Conservation (phyloP, 169 alveolate species). For the Sarcocystis neurona region DNA sequence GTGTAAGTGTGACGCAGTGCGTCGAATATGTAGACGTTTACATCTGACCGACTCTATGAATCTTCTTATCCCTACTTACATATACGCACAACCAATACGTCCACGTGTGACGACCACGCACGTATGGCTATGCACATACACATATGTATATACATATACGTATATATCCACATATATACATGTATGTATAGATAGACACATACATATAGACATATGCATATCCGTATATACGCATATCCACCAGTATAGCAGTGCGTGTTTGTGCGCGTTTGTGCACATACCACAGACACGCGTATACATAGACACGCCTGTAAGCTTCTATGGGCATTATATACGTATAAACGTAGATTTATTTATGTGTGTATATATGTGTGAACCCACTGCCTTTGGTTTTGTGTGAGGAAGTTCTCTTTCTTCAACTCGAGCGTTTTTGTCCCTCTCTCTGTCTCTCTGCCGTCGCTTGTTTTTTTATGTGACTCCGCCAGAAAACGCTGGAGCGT, state of each 20-base stretch:
- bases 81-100: too few species aligned
- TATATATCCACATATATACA: too few species aligned
- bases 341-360: too few species aligned
- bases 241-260: not conserved
- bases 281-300: not conserved
- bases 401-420: too few species aligned
- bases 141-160: too few species aligned
- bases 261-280: not conserved
- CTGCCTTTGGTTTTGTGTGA: too few species aligned
- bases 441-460: not conserved
- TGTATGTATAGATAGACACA: not conserved
- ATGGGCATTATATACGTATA: not conserved
- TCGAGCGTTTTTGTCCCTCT: not conserved
- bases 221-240: not conserved
- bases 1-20: too few species aligned
- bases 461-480: not conserved
- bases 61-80: too few species aligned
- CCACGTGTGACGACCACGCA: too few species aligned
- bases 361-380: not conserved
- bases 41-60: too few species aligned
- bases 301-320: not conserved
- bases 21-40: too few species aligned
- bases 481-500: conserved; percentile 73
- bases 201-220: not conserved
- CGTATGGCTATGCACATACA: not conserved